phyloP scores from a whole-genome alignment of 495 filamentous ascomycete species.

The Patellaria atrata region DNA sequence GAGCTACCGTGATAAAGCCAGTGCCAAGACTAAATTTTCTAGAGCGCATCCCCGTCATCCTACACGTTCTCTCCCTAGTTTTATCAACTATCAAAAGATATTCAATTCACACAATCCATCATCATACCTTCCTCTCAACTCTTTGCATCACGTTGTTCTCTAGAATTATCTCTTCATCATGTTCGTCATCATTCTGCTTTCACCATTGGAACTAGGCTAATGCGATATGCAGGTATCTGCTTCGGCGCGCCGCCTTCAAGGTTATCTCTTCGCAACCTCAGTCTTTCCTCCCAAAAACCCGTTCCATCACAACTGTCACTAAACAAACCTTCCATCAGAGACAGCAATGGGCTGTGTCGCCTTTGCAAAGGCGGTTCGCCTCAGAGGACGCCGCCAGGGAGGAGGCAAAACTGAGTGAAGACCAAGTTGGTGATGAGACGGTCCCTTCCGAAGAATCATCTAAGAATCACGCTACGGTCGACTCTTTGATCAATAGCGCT shows the following conservation, averaged over 20 bases:
- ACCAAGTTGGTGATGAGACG: slow-evolving; percentile 3
- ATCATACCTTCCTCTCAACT: too few relatives aligned
- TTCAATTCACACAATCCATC: too few relatives aligned
- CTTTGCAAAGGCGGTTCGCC: slow-evolving; percentile 31
- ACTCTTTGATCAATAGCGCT: too few relatives aligned
- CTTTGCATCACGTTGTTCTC: too few relatives aligned
- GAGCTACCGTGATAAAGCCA: too few relatives aligned
- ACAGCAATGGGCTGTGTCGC: slow-evolving; percentile 13
- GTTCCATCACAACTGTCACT: slow-evolving; percentile 27
- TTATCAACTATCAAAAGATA: too few relatives aligned
- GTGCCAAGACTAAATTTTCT: too few relatives aligned
- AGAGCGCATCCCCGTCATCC: too few relatives aligned
- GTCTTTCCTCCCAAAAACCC: slow-evolving; percentile 31
- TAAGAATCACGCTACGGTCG: slow-evolving; percentile 12
- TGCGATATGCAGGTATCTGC: slow-evolving; percentile 20
- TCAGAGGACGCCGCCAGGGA: slow-evolving; percentile 30
- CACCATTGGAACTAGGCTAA: too few relatives aligned
- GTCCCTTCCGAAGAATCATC: not conserved
- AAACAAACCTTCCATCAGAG: slow-evolving; percentile 17
- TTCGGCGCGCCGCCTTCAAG: slow-evolving; percentile 22
- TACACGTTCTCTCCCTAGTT: too few relatives aligned
- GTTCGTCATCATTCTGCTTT: too few relatives aligned
- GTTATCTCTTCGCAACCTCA: slow-evolving; percentile 33
- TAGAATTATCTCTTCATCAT: too few relatives aligned
- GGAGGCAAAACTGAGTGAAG: slow-evolving; percentile 9